Base-by-base conservation (phyloP, 306 rosid genomes). In the Cicer pinnatifidum region DNA sequence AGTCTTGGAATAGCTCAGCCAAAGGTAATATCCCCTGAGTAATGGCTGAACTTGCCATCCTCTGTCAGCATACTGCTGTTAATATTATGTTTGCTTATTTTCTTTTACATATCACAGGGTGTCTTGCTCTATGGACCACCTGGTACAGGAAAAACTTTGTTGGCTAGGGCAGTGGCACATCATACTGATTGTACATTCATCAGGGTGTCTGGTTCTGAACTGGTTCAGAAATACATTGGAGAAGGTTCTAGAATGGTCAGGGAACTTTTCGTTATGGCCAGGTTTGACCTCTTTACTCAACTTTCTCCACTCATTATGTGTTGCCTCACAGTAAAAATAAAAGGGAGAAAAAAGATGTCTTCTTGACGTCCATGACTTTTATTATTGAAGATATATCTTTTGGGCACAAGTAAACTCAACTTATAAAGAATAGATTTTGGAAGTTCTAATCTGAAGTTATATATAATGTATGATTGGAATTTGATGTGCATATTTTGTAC, bases 1-100 rank as follows among this genome's bases (percentile, higher is more conserved):
- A 95, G 99, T 83, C 99, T 95, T 83, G 99, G 99, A 86, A 95
- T 95, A 75, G 99, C 99, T 75, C 99, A 95, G 77, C 99, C 99
- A 39, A 91, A 95, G 99, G 99, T 95, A 87, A 37, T 66, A 12
- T 50, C 15, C 23, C 37, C 13, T 37, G 60, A 52, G 52, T 54
- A 78, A 35, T 60, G 41, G 8, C n/a, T 3, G 51, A 35, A 54
- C 61, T 52, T 52, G 6, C 53, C 33, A 16, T 59, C 9, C 68
- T 33, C 38, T 3, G 35, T 63, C 17, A 41, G 47, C 57, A 39
- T 9, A 35, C 20, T 13, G 47, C n/a, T 46, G 41, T 6, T 35
- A 23, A 28, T 40, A 54, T 59, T 17, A 51, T 69, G 8, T 69
- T 74, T 84, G 54, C 76, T 78, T 67, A 78, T 69, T 48, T 11